Evolutionary conservation across 1,284 basidiomycete genomes (phyloP).

Genomic region (Apiotrichum siamense): DNA sequence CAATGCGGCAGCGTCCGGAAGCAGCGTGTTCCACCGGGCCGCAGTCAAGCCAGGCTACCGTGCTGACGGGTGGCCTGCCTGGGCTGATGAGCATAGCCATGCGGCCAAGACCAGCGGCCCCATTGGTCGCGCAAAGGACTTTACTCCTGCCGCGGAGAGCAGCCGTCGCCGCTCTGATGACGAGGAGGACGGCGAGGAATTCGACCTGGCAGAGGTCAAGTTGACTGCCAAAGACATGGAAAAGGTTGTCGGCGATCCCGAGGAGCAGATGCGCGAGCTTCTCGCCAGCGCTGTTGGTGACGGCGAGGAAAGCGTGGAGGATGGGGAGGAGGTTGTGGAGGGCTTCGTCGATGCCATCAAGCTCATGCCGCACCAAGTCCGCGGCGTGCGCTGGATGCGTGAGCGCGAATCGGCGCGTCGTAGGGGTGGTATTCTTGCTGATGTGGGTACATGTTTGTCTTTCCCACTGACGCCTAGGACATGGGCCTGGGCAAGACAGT

Average conservation of each 20-base stretch:
- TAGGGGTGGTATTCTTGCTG: constrained; percentile 80
- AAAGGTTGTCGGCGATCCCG: constrained; percentile 47
- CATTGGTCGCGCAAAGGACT: constrained; percentile 1
- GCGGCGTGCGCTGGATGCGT: constrained; percentile 78
- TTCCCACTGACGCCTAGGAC: constrained; percentile 30
- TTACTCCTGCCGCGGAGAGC: not conserved
- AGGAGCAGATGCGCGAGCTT: constrained; percentile 53
- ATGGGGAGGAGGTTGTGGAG: constrained; percentile 58
- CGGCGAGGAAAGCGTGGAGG: constrained; percentile 47
- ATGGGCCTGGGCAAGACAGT: constrained; percentile 79
- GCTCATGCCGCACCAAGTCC: constrained; percentile 78
- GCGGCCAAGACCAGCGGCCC: not conserved
- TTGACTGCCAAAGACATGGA: constrained; percentile 34
- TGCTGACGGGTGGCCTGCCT: constrained; percentile 22
- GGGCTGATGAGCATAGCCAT: constrained; percentile 10
- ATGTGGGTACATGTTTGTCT: constrained; percentile 55
- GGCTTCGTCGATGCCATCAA: constrained; percentile 65
- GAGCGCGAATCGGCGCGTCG: constrained; percentile 72
- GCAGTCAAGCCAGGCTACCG: constrained; percentile 9
- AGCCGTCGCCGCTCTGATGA: constrained; percentile 8
- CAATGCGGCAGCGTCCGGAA: not conserved
- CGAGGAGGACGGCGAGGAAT: constrained; percentile 30
- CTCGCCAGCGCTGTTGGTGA: constrained; percentile 48
- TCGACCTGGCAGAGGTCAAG: constrained; percentile 32
- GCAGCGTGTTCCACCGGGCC: constrained; percentile 10